Percentiles rank a stretch among this genome's conserved stretches.
phyloP scores from a whole-genome alignment of 768 basidiomycete genomes.

The Tephrocybe sp. region DNA sequence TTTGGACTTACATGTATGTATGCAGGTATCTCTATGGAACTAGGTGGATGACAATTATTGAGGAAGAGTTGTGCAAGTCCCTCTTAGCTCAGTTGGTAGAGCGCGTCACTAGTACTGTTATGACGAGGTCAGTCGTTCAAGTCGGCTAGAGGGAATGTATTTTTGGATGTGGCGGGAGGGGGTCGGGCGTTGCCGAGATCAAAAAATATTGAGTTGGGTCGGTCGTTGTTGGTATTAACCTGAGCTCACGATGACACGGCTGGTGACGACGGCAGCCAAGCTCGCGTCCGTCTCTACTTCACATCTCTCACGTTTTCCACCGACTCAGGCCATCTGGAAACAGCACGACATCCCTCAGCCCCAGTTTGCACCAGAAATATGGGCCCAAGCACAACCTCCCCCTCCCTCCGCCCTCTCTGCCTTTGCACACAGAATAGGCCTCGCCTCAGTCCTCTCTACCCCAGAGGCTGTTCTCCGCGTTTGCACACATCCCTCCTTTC shows the following conservation, averaged over 20 bases:
- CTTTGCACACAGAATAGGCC: conserved; percentile 75
- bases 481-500: conserved; percentile 78
- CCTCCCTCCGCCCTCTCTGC: conserved; percentile 71
- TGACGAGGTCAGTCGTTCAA: too few relatives aligned
- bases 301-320: conserved; percentile 58
- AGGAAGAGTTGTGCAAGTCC: background rate
- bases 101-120: conserved; percentile 14
- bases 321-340: conserved; percentile 48
- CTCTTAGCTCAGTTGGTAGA: conserved; percentile 19
- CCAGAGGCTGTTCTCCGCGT: conserved; percentile 64
- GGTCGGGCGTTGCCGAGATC: conserved; percentile 31
- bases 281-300: conserved; percentile 55
- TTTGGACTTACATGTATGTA: too few relatives aligned
- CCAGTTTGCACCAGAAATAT: conserved; percentile 63
- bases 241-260: conserved; percentile 30
- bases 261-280: conserved; percentile 27
- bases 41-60: too few relatives aligned
- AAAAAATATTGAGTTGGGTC: conserved; percentile 26
- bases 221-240: background rate
- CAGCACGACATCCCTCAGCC: conserved; percentile 31
- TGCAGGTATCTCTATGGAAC: too few relatives aligned
- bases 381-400: conserved; percentile 72
- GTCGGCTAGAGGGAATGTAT: conserved; percentile 8
- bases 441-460: conserved; percentile 54
- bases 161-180: background rate